A percentile compares a stretch with the other conserved stretches of the same genome.
Evolutionary conservation across 352 stramenopile species (phyloP).

Genomic region (Globisporangium paroecandrum): DNA sequence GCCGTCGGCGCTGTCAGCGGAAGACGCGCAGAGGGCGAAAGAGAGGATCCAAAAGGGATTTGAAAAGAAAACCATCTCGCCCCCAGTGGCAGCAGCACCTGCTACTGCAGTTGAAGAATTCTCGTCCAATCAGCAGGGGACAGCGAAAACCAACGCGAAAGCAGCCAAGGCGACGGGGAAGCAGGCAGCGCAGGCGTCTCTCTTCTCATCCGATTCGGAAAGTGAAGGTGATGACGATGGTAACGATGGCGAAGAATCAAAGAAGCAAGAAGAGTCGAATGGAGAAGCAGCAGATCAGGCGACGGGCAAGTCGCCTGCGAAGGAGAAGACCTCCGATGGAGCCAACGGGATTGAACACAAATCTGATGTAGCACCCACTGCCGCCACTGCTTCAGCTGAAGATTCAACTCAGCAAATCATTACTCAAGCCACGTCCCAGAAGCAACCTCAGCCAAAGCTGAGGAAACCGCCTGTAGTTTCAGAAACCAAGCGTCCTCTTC

Average conservation of each 20-base stretch:
- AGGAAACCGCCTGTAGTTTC: background rate
- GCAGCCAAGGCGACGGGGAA: background rate
- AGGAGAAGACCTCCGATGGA: background rate
- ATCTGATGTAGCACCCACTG: background rate
- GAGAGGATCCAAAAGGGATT: conserved; percentile 39
- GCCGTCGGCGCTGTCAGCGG: conserved; percentile 34
- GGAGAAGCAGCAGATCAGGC: background rate
- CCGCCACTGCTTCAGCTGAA: background rate
- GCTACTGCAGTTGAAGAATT: no score
- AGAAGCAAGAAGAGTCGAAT: background rate
- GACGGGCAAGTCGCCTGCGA: background rate
- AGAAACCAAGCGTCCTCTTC: conserved; percentile 25
- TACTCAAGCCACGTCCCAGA: background rate
- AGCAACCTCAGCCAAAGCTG: background rate
- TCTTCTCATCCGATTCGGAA: conserved; percentile 18
- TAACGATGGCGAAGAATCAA: background rate
- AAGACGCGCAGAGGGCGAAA: conserved; percentile 28
- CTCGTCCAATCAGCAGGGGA: background rate
- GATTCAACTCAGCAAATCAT: no score
- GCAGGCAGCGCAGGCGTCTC: background rate
- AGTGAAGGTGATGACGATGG: background rate
- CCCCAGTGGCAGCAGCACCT: background rate
- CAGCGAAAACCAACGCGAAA: background rate
- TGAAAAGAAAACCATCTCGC: conserved; percentile 18
- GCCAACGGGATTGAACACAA: background rate